These are phyloP conservation scores for Sechiopsis laciniata DNA, from an alignment of 306 rosid genomes.

Conservation along the genomic window DNA sequence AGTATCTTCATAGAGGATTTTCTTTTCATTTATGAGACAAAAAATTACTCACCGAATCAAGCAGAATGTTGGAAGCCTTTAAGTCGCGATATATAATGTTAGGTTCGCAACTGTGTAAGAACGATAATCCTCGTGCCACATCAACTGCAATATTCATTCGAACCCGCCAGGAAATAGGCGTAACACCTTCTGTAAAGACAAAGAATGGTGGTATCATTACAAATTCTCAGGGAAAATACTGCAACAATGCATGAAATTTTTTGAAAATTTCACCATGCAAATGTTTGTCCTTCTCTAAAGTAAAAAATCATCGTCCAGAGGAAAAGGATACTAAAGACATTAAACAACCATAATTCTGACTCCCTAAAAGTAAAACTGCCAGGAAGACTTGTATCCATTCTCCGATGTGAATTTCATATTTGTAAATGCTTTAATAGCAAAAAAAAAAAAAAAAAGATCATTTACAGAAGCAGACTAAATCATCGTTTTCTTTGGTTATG, in stretches of 20 bases:
- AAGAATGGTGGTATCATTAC: slow-evolving; percentile 11
- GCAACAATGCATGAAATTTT: background rate
- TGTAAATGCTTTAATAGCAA: background rate
- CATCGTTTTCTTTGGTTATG: background rate
- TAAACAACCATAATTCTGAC: background rate
- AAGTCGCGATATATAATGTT: slow-evolving; percentile 88
- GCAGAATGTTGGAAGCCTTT: slow-evolving; percentile 86
- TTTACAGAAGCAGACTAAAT: background rate
- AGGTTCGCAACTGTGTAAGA: slow-evolving; percentile 61
- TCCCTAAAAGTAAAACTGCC: background rate
- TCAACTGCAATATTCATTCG: slow-evolving; percentile 62
- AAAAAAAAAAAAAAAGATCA: background rate
- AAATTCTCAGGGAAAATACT: slow-evolving; percentile 9
- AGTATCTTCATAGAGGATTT: slow-evolving; percentile 26
- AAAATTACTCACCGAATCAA: slow-evolving; percentile 58
- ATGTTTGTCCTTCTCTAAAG: background rate
- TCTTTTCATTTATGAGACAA: slow-evolving; percentile 1
- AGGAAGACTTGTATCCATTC: background rate
- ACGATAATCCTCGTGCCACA: slow-evolving; percentile 73
- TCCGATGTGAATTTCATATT: background rate
- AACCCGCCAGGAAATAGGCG: slow-evolving; percentile 66
- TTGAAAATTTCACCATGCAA: background rate
- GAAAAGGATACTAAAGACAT: background rate
- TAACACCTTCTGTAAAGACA: slow-evolving; percentile 64
- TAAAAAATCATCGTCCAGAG: background rate